Evolutionary conservation across 2,329 filamentous ascomycete genomes (phyloP).

Genomic region (Parastagonospora avenae): DNA sequence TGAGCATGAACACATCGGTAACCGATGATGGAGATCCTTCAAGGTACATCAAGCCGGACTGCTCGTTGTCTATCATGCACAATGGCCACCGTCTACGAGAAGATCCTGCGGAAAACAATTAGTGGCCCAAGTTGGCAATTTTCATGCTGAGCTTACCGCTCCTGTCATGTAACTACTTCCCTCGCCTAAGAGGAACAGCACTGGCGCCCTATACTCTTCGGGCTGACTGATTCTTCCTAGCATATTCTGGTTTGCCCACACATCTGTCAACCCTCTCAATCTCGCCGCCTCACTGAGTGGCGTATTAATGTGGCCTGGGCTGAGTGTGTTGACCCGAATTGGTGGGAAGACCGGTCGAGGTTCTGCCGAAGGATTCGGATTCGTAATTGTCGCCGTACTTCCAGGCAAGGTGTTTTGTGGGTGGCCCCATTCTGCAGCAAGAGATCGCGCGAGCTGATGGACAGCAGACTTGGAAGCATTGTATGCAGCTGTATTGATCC

Average conservation of each 20-base stretch:
- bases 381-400: slow-evolving; percentile 23
- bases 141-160: slow-evolving; percentile 19
- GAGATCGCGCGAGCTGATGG: slow-evolving; percentile 56
- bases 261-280: slow-evolving; percentile 10
- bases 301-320: slow-evolving; percentile 61
- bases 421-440: slow-evolving; percentile 57
- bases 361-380: slow-evolving; percentile 16
- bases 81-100: not conserved
- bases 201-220: slow-evolving; percentile 21
- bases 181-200: slow-evolving; percentile 31
- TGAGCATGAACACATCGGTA: too few relatives aligned
- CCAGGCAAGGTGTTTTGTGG: slow-evolving; percentile 49
- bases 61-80: too few relatives aligned
- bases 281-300: slow-evolving; percentile 37
- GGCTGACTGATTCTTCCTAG: slow-evolving; percentile 38
- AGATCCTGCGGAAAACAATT: not conserved
- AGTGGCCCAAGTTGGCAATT: not conserved
- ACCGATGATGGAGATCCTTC: too few relatives aligned
- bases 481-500: slow-evolving; percentile 54
- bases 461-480: slow-evolving; percentile 62
- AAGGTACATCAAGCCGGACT: too few relatives aligned
- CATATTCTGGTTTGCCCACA: slow-evolving; percentile 40
- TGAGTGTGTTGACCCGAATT: slow-evolving; percentile 59
- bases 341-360: slow-evolving; percentile 34
- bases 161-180: slow-evolving; percentile 69